Conservation (phyloP, 352 stramenopile genomes). For the Salisapilia sapeloensis region DNA sequence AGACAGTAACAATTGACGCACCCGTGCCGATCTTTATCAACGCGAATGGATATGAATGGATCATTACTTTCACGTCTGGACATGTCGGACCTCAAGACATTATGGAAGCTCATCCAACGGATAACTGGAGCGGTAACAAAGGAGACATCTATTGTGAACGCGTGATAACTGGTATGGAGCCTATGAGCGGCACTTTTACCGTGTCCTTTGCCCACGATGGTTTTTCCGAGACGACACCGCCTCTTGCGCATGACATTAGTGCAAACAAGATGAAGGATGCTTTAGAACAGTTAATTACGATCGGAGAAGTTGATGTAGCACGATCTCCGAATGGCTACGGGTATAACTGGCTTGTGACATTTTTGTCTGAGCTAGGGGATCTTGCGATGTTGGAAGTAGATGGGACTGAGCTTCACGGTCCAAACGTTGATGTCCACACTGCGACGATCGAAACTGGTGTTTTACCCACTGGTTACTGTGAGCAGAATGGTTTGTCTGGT, state of each 20-base stretch:
- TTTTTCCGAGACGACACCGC: constrained; percentile 71
- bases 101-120: constrained; percentile 67
- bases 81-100: constrained; percentile 76
- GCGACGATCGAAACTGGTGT: constrained; percentile 43
- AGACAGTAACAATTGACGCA: constrained; percentile 6
- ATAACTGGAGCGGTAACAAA: constrained; percentile 91
- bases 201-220: constrained; percentile 44
- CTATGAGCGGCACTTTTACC: constrained; percentile 86
- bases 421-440: constrained; percentile 68
- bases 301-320: constrained; percentile 81
- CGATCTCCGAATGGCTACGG: constrained; percentile 86
- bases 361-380: constrained; percentile 76
- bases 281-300: constrained; percentile 77
- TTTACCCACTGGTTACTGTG: constrained; percentile 65
- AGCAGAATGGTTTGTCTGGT: constrained; percentile 20
- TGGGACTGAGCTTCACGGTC: constrained; percentile 82
- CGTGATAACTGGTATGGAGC: constrained; percentile 72
- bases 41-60: constrained; percentile 55
- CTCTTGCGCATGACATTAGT: constrained; percentile 80
- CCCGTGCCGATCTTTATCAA: constrained; percentile 47
- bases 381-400: constrained; percentile 79
- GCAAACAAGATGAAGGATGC: constrained; percentile 62
- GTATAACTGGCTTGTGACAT: constrained; percentile 92
- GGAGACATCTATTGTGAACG: constrained; percentile 68
- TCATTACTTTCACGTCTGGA: constrained; percentile 54